Conservation (phyloP, 768 basidiomycete species). For the Pulveroboletus sp. region DNA sequence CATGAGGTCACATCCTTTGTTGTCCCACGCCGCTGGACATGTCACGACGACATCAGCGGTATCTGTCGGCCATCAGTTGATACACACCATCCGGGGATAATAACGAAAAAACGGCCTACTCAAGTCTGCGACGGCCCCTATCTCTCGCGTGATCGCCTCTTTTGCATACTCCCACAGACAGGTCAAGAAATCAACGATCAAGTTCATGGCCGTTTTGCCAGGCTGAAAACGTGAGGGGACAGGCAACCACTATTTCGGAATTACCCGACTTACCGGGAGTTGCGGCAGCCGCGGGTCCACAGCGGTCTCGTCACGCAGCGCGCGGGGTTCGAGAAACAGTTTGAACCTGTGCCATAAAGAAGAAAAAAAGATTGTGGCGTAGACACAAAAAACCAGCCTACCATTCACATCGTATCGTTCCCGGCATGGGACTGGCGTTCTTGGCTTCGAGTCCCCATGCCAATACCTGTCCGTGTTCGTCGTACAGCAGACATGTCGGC, state of each 20-base stretch:
- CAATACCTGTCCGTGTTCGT: slow-evolving; percentile 66
- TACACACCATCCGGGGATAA: background rate
- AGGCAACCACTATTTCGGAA: no score
- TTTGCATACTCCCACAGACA: slow-evolving; percentile 87
- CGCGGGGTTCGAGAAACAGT: slow-evolving; percentile 80
- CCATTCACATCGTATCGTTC: slow-evolving; percentile 60
- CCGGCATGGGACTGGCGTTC: slow-evolving; percentile 66
- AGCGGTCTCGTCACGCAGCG: slow-evolving; percentile 65
- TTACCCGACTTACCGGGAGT: slow-evolving; percentile 68
- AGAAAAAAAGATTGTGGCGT: background rate
- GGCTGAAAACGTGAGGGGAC: slow-evolving; percentile 37
- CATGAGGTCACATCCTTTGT: slow-evolving; percentile 82
- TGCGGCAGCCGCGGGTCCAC: slow-evolving; percentile 78
- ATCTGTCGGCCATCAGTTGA: slow-evolving; percentile 43
- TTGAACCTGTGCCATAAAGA: slow-evolving; percentile 62
- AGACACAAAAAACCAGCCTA: slow-evolving; percentile 15
- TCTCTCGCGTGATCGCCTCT: slow-evolving; percentile 83
- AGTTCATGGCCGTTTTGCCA: slow-evolving; percentile 72
- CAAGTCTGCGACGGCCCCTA: slow-evolving; percentile 82
- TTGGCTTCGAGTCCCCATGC: slow-evolving; percentile 91
- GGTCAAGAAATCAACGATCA: slow-evolving; percentile 81
- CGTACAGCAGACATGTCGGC: slow-evolving; percentile 83
- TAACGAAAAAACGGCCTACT: slow-evolving; percentile 43
- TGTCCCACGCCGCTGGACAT: slow-evolving; percentile 91
- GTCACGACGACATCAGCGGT: slow-evolving; percentile 83